Base-by-base conservation (phyloP, 1,139 yeast species). In the Saccharomycopsis phalli region DNA sequence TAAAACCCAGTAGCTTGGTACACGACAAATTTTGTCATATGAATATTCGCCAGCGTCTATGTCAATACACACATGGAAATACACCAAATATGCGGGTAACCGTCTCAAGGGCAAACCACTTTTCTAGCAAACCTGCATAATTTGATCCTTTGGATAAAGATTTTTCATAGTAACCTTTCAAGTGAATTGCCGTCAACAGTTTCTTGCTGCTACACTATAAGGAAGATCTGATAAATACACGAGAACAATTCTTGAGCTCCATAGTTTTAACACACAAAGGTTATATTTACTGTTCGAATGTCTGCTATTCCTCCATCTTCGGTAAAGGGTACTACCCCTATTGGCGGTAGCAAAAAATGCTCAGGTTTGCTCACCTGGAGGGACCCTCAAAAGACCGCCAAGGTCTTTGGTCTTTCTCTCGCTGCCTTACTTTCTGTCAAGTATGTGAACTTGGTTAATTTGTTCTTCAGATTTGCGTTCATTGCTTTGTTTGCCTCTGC, bases 311-410 rank as follows among this genome's bases (percentile, higher is more conserved):
- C 39, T 8, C 35, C 39, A n/a, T 37, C 38, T 28, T 36, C 38
- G 17, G 27, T 22, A 4, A 4, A 28, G 6, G 34, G 14, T n/a
- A 10, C 26, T 14, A 13, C 39, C 39, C 39, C 39, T 30, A 31
- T 36, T 30, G 21, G 21, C n/a, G 35, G 35, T 8, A 19, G 20
- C 10, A 4, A 4, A 13, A n/a, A 14, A 14, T n/a, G 19, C 16
- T 10, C 29, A 6, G 39, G 8, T 14, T 31, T 87, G 51, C 66
- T 88, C 49, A 76, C 88, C 50, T 88, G 97, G 97, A 70, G 74
- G 53, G 73, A 84, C 57, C 95, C 96, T 31, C 64, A 71, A 49
- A 69, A 71, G 54, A 78, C 95, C 43, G 96, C 82, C 47, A 77
- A 79, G 54, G 75, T 81, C 32, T 75, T 87, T 51, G 94, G 81